Evolutionary conservation across 495 filamentous ascomycete genomes (phyloP), one percentile per base, ranked within the genome.

Genomic region (Eremomyces bilateralis): DNA sequence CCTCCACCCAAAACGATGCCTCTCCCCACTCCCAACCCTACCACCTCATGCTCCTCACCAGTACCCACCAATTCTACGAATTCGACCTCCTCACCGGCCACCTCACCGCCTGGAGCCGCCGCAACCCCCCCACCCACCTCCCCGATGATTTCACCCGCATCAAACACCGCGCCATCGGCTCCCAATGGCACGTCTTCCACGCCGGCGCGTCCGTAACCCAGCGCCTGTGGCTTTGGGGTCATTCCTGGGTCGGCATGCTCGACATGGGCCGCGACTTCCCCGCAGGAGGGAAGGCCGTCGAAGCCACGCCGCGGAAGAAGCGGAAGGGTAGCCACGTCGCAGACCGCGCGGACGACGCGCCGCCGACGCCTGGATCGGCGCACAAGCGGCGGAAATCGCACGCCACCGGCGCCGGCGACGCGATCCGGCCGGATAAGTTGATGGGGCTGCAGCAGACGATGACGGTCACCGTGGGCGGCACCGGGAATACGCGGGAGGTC

Each of bases 191-290:
- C 48, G 54, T 76, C 1, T n/a, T n/a, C n/a, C n/a, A n/a, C n/a
- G n/a, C n/a, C n/a, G n/a, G n/a, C n/a, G n/a, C n/a, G n/a, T n/a
- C n/a, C n/a, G n/a, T n/a, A n/a, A 58, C 54, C 17, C 60, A 76
- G 35, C 64, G 83, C 3, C 53, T 85, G 1, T 95, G 88, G 83
- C 51, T 94, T 4, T 93, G 85, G 50, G 84, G 82, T 8, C 61
- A 63, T 4, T 69, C 67, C 0, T 94, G 82, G 67, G 49, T 99
- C 35, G 92, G 76, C 65, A 95, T 95, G 84, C 68, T 95, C 39
- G 81, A 95, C 51, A 48, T 92, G 3, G 65, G 64, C 4, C 64
- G 66, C 35, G 76, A 95, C 47, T 60, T 92, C 33, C 64, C n/a
- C n/a, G n/a, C n/a, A n/a, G 63, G 1, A 40, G 47, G 3, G 52